phyloP scores from a whole-genome alignment of 2,329 filamentous ascomycete species.

The Fusarium chuoi region DNA sequence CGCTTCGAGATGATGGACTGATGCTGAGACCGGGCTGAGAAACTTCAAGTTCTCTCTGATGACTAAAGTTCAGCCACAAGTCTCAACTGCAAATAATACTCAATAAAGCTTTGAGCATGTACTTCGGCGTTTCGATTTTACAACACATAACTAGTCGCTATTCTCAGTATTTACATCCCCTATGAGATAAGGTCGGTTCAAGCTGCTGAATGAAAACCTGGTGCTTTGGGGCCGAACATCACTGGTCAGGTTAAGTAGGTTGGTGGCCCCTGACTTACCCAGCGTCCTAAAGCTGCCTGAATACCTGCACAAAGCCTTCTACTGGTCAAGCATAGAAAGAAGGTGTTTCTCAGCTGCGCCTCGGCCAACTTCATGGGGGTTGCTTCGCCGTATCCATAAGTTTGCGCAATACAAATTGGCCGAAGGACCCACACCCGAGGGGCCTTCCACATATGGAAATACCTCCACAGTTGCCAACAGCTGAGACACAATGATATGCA shows the following conservation, averaged over 20 bases:
- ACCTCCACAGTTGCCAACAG: not conserved
- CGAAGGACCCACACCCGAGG: not conserved
- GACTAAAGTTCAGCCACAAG: too few species aligned
- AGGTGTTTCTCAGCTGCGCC: not conserved
- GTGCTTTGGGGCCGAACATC: not conserved
- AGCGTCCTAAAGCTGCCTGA: not conserved
- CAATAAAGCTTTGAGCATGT: too few species aligned
- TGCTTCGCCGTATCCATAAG: not conserved
- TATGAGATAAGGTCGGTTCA: too few species aligned
- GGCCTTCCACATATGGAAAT: not conserved
- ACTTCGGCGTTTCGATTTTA: not conserved
- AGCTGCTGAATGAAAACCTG: too few species aligned
- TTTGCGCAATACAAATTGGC: too few species aligned
- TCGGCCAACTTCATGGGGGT: not conserved
- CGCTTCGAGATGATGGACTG: too few species aligned
- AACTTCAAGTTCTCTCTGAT: too few species aligned
- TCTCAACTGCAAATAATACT: too few species aligned
- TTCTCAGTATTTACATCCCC: too few species aligned
- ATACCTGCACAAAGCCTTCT: not conserved
- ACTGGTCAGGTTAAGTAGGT: not conserved
- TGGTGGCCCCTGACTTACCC: not conserved
- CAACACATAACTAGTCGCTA: too few species aligned
- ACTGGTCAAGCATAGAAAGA: not conserved
- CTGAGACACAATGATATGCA: conserved; percentile 2
- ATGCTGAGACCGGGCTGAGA: too few species aligned